Percentiles rank a stretch among this genome's conserved stretches.
Evolutionary conservation across 2,329 filamentous ascomycete genomes (phyloP).

Genomic region (Alternaria sp.): DNA sequence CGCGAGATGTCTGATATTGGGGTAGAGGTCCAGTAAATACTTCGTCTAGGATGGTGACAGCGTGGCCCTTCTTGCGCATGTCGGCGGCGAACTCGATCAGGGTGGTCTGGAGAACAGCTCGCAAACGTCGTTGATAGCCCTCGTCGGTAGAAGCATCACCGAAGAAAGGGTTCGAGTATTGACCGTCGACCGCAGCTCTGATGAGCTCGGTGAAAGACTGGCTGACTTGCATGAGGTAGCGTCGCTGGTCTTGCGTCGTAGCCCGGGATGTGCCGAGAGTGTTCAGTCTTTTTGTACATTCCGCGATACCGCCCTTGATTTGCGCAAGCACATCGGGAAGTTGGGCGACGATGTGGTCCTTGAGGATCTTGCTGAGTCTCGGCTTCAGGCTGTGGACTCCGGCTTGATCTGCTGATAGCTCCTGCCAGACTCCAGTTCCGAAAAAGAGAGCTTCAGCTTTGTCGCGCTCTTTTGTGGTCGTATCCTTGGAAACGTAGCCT

Average conservation of each 20-base stretch:
- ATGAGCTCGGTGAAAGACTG: conserved; percentile 52
- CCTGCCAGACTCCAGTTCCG: conserved; percentile 28
- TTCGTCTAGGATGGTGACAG: conserved; percentile 13
- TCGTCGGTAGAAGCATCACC: conserved; percentile 20
- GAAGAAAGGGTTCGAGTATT: conserved; percentile 58
- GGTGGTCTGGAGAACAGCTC: conserved; percentile 31
- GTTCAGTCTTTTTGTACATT: conserved; percentile 42
- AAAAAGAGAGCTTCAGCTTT: conserved; percentile 46
- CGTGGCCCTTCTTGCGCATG: conserved; percentile 25
- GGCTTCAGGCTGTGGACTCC: conserved; percentile 22
- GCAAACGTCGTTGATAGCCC: conserved; percentile 26
- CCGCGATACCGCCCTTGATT: conserved; percentile 27
- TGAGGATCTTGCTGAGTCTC: conserved; percentile 30
- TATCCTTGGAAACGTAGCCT: conserved; percentile 38
- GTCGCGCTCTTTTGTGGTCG: conserved; percentile 47
- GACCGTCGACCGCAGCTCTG: conserved; percentile 57
- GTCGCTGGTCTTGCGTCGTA: conserved; percentile 56
- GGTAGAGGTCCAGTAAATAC: too few species aligned
- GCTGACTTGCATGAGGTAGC: conserved; percentile 57
- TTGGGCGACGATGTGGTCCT: conserved; percentile 26
- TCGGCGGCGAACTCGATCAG: conserved; percentile 21
- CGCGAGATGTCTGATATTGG: conserved; percentile 17
- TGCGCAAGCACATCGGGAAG: conserved; percentile 36
- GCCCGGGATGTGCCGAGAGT: conserved; percentile 57
- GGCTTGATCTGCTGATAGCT: conserved; percentile 47